Conservation (phyloP, 805 yeast species). For the Ogataea glucozyma region DNA sequence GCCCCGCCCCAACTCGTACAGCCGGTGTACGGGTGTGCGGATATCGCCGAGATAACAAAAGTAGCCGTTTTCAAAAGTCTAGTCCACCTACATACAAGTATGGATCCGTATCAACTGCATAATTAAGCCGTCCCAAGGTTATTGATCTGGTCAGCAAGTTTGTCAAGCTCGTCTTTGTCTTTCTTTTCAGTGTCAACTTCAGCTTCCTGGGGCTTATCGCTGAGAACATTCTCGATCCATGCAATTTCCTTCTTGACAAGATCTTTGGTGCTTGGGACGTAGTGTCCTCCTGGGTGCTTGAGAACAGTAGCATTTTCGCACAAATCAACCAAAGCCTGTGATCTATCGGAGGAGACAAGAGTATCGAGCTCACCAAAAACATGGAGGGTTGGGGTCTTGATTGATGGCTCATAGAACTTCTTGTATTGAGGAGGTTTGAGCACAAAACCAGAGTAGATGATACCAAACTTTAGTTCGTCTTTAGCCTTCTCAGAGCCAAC, state of each 20-base stretch:
- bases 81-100: too few relatives aligned
- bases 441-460: constrained; percentile 68
- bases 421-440: constrained; percentile 32
- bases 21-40: constrained; percentile 3
- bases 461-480: constrained; percentile 61
- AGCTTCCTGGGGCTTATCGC: constrained; percentile 15
- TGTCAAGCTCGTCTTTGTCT: constrained; percentile 27
- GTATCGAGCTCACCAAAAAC: constrained; percentile 86
- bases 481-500: constrained; percentile 47
- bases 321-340: constrained; percentile 59
- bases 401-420: constrained; percentile 31
- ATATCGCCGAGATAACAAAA: not conserved
- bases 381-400: constrained; percentile 55
- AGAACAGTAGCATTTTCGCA: constrained; percentile 48
- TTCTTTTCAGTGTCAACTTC: constrained; percentile 1
- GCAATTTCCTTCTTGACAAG: constrained; percentile 35
- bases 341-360: constrained; percentile 74
- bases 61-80: too few relatives aligned
- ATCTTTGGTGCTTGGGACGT: constrained; percentile 83
- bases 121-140: constrained; percentile 32
- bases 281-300: constrained; percentile 96
- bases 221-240: constrained; percentile 34
- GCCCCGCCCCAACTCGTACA: not conserved
- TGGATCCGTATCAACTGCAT: not conserved
- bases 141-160: constrained; percentile 29